Evolutionary conservation across 1,139 yeast species (phyloP), one percentile per base, ranked within the genome.

Genomic region (Eremothecium sinecaudum): DNA sequence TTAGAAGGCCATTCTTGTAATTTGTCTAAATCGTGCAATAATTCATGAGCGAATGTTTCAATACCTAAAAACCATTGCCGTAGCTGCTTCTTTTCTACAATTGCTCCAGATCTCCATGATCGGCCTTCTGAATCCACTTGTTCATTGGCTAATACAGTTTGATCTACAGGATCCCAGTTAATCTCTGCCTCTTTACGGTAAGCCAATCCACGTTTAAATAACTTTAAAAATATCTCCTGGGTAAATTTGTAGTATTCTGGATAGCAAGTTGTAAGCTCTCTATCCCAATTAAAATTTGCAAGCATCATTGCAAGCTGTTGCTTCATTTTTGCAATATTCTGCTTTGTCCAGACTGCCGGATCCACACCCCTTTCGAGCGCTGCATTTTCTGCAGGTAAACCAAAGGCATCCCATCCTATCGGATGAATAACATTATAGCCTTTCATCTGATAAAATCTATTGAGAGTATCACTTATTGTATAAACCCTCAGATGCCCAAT

Each of bases 401-500:
- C 98, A 65, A 90, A 90, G 0, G 97, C 94, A 64, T 90, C 98
- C 96, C 97, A 90, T 0, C 98, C 98, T 94, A 90, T 87, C 0
- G 98, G 96, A 54, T 90, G 94, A 4, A 87, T 67, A 12, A 87
- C 95, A 28, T 76, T 63, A 43, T 68, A 72, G 1, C 95, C 96
- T 37, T 70, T 72, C 60, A 82, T 69, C 43, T 92, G 64, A 47
- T 83, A 73, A 58, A 73, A 90, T 44, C 97, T 63, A 1, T 94
- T 73, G 24, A 90, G 56, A 1, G 77, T 80, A 56, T 90, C 98
- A 49, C 90, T 77, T 27, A 90, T 84, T 1, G 95, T 81, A 58
- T 83, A 90, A 0, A 90, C 97, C 35, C 98, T 64, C 23, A 86
- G 66, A 59, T 90, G 98, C 0, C 98, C 98, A 71, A 90, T 75